phyloP scores from a whole-genome alignment of 306 rosid species.

The Prunus davidiana region DNA sequence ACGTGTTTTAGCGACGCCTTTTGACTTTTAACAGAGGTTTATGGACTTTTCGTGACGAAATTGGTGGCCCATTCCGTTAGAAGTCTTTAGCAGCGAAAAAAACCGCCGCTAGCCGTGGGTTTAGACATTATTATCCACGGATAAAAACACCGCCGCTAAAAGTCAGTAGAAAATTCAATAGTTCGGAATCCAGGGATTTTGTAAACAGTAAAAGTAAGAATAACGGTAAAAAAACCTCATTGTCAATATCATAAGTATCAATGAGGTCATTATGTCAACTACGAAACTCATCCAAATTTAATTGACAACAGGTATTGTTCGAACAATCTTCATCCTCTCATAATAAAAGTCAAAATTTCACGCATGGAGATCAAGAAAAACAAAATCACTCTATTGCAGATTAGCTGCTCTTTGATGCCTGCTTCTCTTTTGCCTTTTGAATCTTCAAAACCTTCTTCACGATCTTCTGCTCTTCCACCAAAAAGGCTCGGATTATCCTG shows the following conservation, averaged over 20 bases:
- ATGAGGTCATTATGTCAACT: not conserved
- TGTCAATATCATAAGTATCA: not conserved
- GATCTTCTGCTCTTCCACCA: slow-evolving; percentile 79
- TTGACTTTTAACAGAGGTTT: too few relatives aligned
- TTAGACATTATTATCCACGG: too few relatives aligned
- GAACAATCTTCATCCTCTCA: slow-evolving; percentile 7
- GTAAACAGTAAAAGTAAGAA: too few relatives aligned
- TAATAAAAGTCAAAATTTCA: slow-evolving; percentile 16
- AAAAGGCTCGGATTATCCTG: slow-evolving; percentile 67
- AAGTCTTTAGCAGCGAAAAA: too few relatives aligned
- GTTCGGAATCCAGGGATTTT: too few relatives aligned
- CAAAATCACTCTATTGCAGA: not conserved
- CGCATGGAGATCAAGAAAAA: not conserved
- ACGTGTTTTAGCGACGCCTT: too few relatives aligned
- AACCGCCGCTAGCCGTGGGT: too few relatives aligned
- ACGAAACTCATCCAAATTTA: slow-evolving; percentile 8
- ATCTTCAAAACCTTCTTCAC: slow-evolving; percentile 81
- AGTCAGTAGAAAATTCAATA: too few relatives aligned
- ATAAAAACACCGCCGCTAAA: too few relatives aligned
- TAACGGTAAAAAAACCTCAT: too few relatives aligned
- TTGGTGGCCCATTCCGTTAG: too few relatives aligned
- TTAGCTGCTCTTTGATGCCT: slow-evolving; percentile 41
- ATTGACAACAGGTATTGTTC: not conserved
- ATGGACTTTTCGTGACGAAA: too few relatives aligned
- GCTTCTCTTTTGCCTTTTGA: slow-evolving; percentile 74